phyloP scores from a whole-genome alignment of 2,329 filamentous ascomycete genomes.

The Intubia oerlemansii region DNA sequence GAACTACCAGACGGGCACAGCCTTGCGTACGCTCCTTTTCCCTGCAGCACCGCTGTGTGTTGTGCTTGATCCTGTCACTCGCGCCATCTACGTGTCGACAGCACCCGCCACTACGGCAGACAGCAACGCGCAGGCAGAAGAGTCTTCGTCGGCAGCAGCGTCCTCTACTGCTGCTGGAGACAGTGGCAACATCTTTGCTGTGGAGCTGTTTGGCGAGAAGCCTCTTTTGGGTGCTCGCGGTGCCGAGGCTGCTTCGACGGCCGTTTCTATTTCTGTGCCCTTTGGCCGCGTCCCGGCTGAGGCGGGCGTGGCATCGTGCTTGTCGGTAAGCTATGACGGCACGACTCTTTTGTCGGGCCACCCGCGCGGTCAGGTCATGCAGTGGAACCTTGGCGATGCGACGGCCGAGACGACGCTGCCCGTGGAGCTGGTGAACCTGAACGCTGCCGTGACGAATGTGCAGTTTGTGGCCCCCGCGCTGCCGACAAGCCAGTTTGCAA shows the following conservation, averaged over 20 bases:
- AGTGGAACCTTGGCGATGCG: conserved; percentile 54
- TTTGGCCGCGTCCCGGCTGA: conserved; percentile 38
- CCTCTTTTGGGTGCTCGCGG: conserved; percentile 31
- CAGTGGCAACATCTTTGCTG: conserved; percentile 38
- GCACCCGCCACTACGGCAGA: conserved; percentile 37
- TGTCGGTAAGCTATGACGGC: conserved; percentile 65
- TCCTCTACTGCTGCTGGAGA: too few relatives aligned
- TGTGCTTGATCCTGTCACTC: conserved; percentile 60
- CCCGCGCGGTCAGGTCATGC: conserved; percentile 51
- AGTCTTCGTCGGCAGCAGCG: neutral
- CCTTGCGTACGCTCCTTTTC: conserved; percentile 65
- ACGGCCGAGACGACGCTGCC: conserved; percentile 20
- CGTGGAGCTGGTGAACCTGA: conserved; percentile 47
- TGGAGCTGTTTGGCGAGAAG: conserved; percentile 46
- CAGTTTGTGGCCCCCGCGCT: conserved; percentile 43
- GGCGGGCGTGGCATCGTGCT: conserved; percentile 41
- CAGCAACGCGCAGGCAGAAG: neutral
- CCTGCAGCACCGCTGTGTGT: conserved; percentile 51
- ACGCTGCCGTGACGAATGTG: conserved; percentile 67
- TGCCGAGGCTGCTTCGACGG: conserved; percentile 31
- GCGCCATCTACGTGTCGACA: conserved; percentile 62
- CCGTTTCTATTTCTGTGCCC: conserved; percentile 30
- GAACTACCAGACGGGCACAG: conserved; percentile 66
- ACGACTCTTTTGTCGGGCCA: conserved; percentile 66
- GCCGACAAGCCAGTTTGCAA: conserved; percentile 14